These are phyloP conservation scores for Helotiales sp. DNA, from an alignment of 2,329 filamentous ascomycete genomes.

Conservation along the genomic window DNA sequence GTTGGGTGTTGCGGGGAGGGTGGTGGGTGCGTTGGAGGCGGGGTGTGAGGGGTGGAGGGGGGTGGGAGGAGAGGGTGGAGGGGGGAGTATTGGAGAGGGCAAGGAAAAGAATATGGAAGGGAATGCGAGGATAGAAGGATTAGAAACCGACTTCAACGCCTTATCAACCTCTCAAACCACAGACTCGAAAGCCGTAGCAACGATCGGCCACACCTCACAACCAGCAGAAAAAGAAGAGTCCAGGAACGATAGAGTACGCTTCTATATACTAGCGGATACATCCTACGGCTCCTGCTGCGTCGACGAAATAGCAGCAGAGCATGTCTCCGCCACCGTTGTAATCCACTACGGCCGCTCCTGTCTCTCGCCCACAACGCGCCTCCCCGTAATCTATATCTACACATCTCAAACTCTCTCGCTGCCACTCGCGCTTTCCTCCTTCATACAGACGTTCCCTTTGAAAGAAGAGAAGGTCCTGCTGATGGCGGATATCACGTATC, in stretches of 20 bases:
- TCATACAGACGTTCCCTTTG: constrained; percentile 68
- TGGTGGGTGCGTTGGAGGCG: constrained; percentile 69
- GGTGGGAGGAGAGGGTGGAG: constrained; percentile 10
- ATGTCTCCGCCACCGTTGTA: constrained; percentile 86
- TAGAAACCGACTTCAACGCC: constrained; percentile 34
- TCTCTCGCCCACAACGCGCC: constrained; percentile 82
- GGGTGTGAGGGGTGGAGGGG: constrained; percentile 47
- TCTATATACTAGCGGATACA: constrained; percentile 92
- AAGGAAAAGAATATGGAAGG: constrained; percentile 29
- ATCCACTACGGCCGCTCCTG: constrained; percentile 95
- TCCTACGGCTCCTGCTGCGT: constrained; percentile 98
- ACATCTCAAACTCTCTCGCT: constrained; percentile 74
- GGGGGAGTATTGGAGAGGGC: constrained; percentile 11
- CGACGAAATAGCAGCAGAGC: constrained; percentile 94
- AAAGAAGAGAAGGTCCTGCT: constrained; percentile 70
- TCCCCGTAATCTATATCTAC: constrained; percentile 91
- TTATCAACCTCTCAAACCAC: neutral
- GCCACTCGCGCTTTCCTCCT: constrained; percentile 59
- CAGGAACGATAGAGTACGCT: constrained; percentile 43
- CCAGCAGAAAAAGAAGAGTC: neutral
- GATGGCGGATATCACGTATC: constrained; percentile 89
- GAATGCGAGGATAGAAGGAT: neutral
- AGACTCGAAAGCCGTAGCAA: neutral
- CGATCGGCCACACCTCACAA: neutral
- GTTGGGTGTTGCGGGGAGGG: constrained; percentile 82